Base-by-base conservation (phyloP, 1,284 basidiomycete genomes). In the Taiwanofungus camphoratus region DNA sequence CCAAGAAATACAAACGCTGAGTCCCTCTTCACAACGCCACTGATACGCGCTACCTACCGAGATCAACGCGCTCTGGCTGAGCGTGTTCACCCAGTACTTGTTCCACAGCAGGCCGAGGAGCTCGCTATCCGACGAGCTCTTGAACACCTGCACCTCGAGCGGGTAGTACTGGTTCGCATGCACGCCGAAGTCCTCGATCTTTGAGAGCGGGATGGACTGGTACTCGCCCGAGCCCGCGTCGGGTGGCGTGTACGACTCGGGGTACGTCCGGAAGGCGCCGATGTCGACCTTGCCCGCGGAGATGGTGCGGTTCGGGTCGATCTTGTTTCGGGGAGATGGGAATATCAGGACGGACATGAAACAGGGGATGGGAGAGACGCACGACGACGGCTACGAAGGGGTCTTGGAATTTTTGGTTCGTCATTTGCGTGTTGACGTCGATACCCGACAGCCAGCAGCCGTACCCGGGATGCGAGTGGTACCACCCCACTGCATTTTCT, bases 261-360 rank as follows among this genome's bases (percentile, higher is more conserved):
- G 95, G 61, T 90, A 99, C 0, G 95, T 98, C 41, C 95, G 77
- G 75, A 99, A 99, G 2, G 95, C 95, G 42, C 95, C 95, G 53
- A 99, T 98, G 63, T 98, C 95, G 30, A 99, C 96, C 66, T 93
- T 93, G 16, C 95, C 96, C 0, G 93, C 92, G 4, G 92, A 96
- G 55, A 99, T 88, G 22, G 96, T 99, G 48, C 96, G 87, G 67
- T 97, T 98, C 12, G 95, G 95, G 63, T 99, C 96, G 55, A 98
- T 92, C 90, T 93, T 50, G 16, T 11, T 8, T 36, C 15, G n/a
- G 36, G 46, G 32, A 29, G 19, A 46, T 21, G 23, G 37, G 35
- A 35, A 33, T n/a, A 21, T 18, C 18, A 21, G 16, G 15, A 23
- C 39, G 15, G 6, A 33, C 29, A 6, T 18, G 19, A 29, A 41